Evolutionary conservation across 352 stramenopile species (phyloP).

Genomic region (Phytophthora multivora): DNA sequence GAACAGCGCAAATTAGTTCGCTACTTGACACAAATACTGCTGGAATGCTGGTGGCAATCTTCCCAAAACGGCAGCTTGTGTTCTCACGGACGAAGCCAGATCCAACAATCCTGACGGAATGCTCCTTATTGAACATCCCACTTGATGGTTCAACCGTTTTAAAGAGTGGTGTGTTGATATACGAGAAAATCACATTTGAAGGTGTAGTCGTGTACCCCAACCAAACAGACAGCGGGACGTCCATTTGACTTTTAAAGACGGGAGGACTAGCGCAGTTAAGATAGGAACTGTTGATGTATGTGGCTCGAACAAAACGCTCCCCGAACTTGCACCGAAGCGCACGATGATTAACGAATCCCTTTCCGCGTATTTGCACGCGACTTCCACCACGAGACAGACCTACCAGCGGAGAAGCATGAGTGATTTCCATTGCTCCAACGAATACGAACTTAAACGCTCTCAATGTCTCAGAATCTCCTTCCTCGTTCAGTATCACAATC

Average conservation of each 20-base stretch:
- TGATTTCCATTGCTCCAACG: constrained; percentile 40
- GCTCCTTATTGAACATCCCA: constrained; percentile 29
- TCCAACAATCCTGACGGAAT: constrained; percentile 29
- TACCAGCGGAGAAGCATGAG: constrained; percentile 13
- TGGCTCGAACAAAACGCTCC: constrained; percentile 13
- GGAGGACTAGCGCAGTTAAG: constrained; percentile 39
- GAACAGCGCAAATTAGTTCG: constrained; percentile 22
- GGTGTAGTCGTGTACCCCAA: constrained; percentile 29
- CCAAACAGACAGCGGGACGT: constrained; percentile 25
- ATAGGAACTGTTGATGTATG: constrained; percentile 34
- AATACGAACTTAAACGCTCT: constrained; percentile 43
- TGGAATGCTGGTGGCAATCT: constrained; percentile 6
- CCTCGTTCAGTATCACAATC: constrained; percentile 16
- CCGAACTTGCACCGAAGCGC: constrained; percentile 48
- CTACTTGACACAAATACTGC: constrained; percentile 19
- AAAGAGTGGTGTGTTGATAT: constrained; percentile 35
- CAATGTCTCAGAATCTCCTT: background rate
- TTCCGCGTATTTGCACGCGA: constrained; percentile 30
- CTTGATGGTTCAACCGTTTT: constrained; percentile 25
- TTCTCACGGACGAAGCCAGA: constrained; percentile 25
- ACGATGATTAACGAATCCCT: constrained; percentile 39
- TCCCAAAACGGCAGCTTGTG: constrained; percentile 38
- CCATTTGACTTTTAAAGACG: constrained; percentile 18
- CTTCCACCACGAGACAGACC: constrained; percentile 41
- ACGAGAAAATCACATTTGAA: constrained; percentile 29